Conservation (phyloP, 257 asterid genomes). For the Verbascum thapsus region DNA sequence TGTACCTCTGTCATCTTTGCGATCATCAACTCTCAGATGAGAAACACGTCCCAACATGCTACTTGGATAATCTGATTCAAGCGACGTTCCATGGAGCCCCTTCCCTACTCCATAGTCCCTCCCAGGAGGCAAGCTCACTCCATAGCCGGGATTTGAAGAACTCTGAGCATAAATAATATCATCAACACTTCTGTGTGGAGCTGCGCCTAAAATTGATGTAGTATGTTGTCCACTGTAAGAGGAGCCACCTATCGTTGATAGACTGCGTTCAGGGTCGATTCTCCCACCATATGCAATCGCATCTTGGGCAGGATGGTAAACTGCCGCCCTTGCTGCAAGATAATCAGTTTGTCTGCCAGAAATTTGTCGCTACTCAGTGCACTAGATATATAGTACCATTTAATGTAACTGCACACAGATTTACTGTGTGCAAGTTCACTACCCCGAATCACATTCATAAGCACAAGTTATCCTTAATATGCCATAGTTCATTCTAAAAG, state of each 20-base stretch:
- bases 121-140: conserved; percentile 99
- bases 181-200: conserved; percentile 71
- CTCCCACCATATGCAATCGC: conserved; percentile 69
- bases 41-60: conserved; percentile 50
- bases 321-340: conserved; percentile 74
- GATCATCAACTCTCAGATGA: conserved; percentile 65
- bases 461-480: conserved; percentile 14
- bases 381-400: conserved; percentile 46
- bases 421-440: conserved; percentile 41
- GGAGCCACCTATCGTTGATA: conserved; percentile 61
- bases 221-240: conserved; percentile 68
- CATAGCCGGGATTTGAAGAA: conserved; percentile 89
- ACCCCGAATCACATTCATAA: conserved; percentile 29
- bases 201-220: conserved; percentile 91
- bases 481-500: conserved; percentile 20
- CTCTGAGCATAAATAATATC: conserved; percentile 66
- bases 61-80: conserved; percentile 70
- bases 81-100: conserved; percentile 64
- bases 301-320: conserved; percentile 75
- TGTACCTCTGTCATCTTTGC: conserved; percentile 62
- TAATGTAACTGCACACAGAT: conserved; percentile 45
- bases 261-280: conserved; percentile 67
- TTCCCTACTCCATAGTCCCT: conserved; percentile 94
- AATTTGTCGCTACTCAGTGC: conserved; percentile 72
- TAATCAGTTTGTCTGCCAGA: conserved; percentile 98